Evolutionary conservation across 164 flowering plant genomes (phyloP), one percentile per base, ranked within the genome.

Genomic region (Annona squamosa): DNA sequence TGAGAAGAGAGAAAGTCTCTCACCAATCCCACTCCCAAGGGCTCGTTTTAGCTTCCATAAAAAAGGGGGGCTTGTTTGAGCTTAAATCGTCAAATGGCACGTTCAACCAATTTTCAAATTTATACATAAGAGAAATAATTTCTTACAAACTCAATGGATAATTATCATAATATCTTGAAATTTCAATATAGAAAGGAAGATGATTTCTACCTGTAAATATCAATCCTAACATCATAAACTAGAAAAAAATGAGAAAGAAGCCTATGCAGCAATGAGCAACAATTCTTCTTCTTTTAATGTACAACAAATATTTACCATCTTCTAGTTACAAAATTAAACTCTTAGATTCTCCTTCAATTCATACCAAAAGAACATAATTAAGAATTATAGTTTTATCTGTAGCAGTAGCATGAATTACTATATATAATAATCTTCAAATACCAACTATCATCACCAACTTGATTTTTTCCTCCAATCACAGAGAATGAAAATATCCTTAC

Each of bases 341-440:
- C 13, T 16, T 10, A 10, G 37, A 26, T 52, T 52, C 59, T 9
- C 13, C 13, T 52, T 16, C 13, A 10, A 52, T 52, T 52, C 59
- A 52, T 52, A 52, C 59, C 59, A 10, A 10, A 52, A 52, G 37
- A 52, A 52, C 59, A 52, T 10, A 52, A 16, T 16, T 16, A 0
- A 26, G 37, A 26, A 26, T 26, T 26, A 26, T 26, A 26, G 37
- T 16, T 5, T 52, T 6, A 26, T 7, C 59, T 2, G 9, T 16
- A 52, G 9, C 59, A 52, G 9, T 16, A 52, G 9, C 13, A 52
- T 52, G 13, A 52, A 9, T 0, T 52, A 7, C 42, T 71, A 71
- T 61, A 19, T 71, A 71, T 65, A 71, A 43, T 37, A 71, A 12
- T 71, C 65, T 2, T 71, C 73, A 41, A 56, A 13, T 71, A 57